These are phyloP conservation scores for Thalassiosira oceanica DNA, from an alignment of 352 stramenopile species.

Conservation along the genomic window DNA sequence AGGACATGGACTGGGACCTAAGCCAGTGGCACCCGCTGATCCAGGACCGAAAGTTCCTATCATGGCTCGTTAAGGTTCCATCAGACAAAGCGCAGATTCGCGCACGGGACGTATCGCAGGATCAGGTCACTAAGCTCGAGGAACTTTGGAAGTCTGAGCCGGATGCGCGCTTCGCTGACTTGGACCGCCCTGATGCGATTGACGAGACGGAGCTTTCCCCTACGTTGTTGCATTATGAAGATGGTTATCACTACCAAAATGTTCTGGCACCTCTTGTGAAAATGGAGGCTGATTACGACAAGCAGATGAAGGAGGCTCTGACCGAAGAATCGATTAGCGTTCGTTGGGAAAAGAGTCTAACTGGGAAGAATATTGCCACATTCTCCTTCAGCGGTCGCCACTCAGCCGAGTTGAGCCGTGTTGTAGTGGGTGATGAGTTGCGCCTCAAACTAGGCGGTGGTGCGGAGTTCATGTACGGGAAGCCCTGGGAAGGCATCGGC, in stretches of 20 bases:
- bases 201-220: constrained; percentile 85
- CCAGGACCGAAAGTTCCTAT: constrained; percentile 94
- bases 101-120: constrained; percentile 91
- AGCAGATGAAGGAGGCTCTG: constrained; percentile 97
- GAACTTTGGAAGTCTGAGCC: constrained; percentile 97
- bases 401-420: constrained; percentile 81
- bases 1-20: constrained; percentile 99
- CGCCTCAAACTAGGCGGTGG: constrained; percentile 88
- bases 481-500: constrained; percentile 92
- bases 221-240: constrained; percentile 92
- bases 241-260: constrained; percentile 99
- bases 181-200: constrained; percentile 87
- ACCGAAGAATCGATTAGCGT: constrained; percentile 90
- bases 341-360: constrained; percentile 93
- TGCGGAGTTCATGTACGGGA: constrained; percentile 72
- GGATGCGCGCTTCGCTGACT: constrained; percentile 92
- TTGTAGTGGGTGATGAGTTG: constrained; percentile 97
- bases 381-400: constrained; percentile 89
- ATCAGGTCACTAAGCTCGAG: constrained; percentile 86
- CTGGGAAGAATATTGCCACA: constrained; percentile 94
- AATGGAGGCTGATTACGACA: constrained; percentile 99
- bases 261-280: constrained; percentile 99
- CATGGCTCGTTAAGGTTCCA: constrained; percentile 93
- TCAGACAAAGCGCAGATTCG: constrained; percentile 84
- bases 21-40: constrained; percentile 97